Evolutionary conservation across 2,329 filamentous ascomycete genomes (phyloP).

Genomic region (Cordyceps militaris): DNA sequence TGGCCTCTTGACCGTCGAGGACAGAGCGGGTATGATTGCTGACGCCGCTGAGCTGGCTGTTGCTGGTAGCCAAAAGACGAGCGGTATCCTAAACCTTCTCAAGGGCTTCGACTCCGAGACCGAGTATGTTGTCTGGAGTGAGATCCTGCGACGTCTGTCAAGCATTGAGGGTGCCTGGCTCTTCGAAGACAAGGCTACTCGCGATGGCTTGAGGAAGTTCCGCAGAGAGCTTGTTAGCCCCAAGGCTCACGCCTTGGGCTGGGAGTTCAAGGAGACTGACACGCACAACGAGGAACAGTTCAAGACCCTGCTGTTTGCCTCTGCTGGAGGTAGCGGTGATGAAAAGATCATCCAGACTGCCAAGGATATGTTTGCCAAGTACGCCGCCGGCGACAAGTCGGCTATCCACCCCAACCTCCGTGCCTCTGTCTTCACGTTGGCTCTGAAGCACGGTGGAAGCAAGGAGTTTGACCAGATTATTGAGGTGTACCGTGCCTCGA

Average conservation of each 20-base stretch:
- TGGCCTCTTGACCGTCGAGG: conserved; percentile 70
- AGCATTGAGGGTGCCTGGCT: conserved; percentile 81
- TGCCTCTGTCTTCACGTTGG: conserved; percentile 78
- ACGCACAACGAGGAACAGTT: conserved; percentile 90
- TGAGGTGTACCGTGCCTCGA: conserved; percentile 66
- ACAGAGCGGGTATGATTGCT: conserved; percentile 89
- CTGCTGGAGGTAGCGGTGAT: conserved; percentile 74
- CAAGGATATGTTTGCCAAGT: conserved; percentile 85
- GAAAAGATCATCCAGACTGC: conserved; percentile 69
- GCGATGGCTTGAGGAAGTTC: conserved; percentile 75
- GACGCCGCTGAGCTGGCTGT: conserved; percentile 85
- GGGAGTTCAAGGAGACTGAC: conserved; percentile 77
- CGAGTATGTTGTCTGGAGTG: conserved; percentile 92
- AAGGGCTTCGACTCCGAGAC: conserved; percentile 77
- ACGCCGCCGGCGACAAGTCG: conserved; percentile 66
- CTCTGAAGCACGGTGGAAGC: conserved; percentile 68
- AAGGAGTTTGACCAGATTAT: conserved; percentile 67
- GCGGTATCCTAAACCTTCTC: conserved; percentile 75
- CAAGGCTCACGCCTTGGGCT: conserved; percentile 81
- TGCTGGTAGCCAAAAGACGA: conserved; percentile 90
- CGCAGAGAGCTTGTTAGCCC: conserved; percentile 68
- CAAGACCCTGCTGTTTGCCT: conserved; percentile 84
- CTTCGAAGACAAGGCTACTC: conserved; percentile 62
- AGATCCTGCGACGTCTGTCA: conserved; percentile 72
- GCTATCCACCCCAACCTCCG: conserved; percentile 91